These are phyloP conservation scores for Pezicula radicicola DNA, from an alignment of 2,329 filamentous ascomycete genomes.

Conservation along the genomic window DNA sequence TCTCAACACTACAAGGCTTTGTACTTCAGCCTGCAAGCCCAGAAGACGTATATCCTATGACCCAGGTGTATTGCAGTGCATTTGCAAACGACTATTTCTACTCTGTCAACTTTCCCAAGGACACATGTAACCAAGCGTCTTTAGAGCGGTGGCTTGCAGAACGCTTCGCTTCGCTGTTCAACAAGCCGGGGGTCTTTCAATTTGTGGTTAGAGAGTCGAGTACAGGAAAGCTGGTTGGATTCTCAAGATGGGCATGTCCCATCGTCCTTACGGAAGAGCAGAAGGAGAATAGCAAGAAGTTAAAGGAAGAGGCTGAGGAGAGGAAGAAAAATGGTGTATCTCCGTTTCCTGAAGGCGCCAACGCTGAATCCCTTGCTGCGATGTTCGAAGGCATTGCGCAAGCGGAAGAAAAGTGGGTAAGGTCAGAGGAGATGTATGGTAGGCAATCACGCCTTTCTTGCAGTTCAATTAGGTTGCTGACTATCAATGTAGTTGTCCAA, in stretches of 20 bases:
- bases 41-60: not conserved
- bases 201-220: conserved; percentile 30
- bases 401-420: conserved; percentile 26
- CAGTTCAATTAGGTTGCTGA: not conserved
- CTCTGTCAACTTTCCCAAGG: conserved; percentile 3
- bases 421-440: conserved; percentile 32
- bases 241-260: conserved; percentile 32
- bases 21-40: not conserved
- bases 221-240: conserved; percentile 28
- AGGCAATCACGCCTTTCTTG: conserved; percentile 6
- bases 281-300: conserved; percentile 1
- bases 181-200: conserved; percentile 24
- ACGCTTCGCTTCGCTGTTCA: conserved; percentile 25
- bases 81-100: conserved; percentile 9
- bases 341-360: conserved; percentile 27
- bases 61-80: conserved; percentile 12
- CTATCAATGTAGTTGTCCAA: conserved; percentile 28
- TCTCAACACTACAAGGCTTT: not conserved
- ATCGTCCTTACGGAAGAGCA: conserved; percentile 18
- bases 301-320: conserved; percentile 2
- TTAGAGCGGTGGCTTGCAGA: conserved; percentile 28
- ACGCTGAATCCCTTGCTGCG: conserved; percentile 21
- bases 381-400: conserved; percentile 28
- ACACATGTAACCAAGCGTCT: conserved; percentile 3
- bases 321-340: conserved; percentile 7